Evolutionary conservation across 2,329 filamentous ascomycete species (phyloP).

Genomic region (Aspergillus arachidicola): DNA sequence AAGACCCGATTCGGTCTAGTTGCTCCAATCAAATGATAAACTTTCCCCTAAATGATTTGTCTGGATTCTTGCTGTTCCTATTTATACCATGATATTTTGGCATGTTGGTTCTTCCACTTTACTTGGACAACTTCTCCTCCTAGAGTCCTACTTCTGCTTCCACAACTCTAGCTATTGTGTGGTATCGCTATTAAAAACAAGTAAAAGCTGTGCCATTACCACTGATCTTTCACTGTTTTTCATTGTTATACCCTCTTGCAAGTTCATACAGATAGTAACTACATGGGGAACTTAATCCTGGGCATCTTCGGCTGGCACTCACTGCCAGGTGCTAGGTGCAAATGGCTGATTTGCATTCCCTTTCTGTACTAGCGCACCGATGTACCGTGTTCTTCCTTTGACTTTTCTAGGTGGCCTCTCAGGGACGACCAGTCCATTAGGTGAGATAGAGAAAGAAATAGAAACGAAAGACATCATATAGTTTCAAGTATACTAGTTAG

Average conservation of each 20-base stretch:
- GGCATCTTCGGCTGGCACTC: not conserved
- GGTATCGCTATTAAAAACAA: not conserved
- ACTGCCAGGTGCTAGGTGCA: not conserved
- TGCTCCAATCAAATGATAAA: constrained; percentile 15
- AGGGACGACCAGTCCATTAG: not conserved
- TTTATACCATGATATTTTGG: not conserved
- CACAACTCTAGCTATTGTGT: not conserved
- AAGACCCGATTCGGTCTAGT: constrained; percentile 21
- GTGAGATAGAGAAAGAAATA: no score
- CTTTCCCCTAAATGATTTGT: constrained; percentile 1
- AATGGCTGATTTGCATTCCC: not conserved
- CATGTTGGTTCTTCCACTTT: not conserved
- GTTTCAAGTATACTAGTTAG: not conserved
- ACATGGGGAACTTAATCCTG: not conserved
- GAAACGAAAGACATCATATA: not conserved
- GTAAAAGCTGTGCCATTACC: not conserved
- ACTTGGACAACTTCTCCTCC: no score
- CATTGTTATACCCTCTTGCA: not conserved
- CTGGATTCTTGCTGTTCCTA: not conserved
- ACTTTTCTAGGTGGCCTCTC: not conserved
- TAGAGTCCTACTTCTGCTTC: not conserved
- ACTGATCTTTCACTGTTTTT: not conserved
- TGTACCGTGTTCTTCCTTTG: not conserved
- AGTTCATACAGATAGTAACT: not conserved
- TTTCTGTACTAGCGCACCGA: not conserved